Percentiles rank a stretch among this genome's conserved stretches.
These are phyloP conservation scores for Ehretia macrophylla DNA, from an alignment of 257 asterid genomes.

Conservation along the genomic window DNA sequence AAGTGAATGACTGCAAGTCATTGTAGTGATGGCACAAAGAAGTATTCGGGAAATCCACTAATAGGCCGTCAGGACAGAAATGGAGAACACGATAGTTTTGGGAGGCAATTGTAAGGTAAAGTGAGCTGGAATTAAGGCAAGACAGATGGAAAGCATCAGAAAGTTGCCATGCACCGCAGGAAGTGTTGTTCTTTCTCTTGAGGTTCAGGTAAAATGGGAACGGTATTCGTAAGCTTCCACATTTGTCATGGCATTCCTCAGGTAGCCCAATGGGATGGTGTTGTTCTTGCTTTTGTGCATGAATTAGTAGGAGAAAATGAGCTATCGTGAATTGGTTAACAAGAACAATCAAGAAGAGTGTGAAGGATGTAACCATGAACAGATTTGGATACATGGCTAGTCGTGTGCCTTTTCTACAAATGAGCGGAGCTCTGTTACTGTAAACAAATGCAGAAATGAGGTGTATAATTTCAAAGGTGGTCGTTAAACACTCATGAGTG, in stretches of 20 bases:
- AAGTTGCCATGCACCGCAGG: slow-evolving; percentile 13
- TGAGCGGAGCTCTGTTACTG: too few relatives aligned
- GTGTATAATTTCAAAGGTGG: too few relatives aligned
- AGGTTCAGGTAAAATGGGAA: slow-evolving; percentile 47
- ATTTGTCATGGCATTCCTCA: slow-evolving; percentile 23
- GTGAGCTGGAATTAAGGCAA: slow-evolving; percentile 47
- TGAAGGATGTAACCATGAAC: not conserved
- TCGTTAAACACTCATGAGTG: too few relatives aligned
- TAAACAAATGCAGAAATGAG: too few relatives aligned
- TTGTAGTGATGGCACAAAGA: slow-evolving; percentile 48
- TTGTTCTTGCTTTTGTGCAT: not conserved
- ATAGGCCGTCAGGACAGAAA: slow-evolving; percentile 51
- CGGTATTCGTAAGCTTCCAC: slow-evolving; percentile 43
- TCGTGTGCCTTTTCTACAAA: not conserved
- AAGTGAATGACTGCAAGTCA: slow-evolving; percentile 44
- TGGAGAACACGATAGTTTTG: slow-evolving; percentile 40
- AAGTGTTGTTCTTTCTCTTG: slow-evolving; percentile 1
- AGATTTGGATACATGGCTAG: not conserved
- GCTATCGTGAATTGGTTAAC: slow-evolving; percentile 1
- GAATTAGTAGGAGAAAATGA: not conserved
- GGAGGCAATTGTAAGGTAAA: slow-evolving; percentile 36
- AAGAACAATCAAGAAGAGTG: not conserved
- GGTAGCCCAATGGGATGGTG: too few relatives aligned
- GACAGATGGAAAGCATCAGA: slow-evolving; percentile 39
- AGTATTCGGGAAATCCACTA: slow-evolving; percentile 51